Percentiles rank a stretch among this genome's conserved stretches.
Evolutionary conservation across 805 yeast genomes (phyloP).

Genomic region (Ogataea paraovalis): DNA sequence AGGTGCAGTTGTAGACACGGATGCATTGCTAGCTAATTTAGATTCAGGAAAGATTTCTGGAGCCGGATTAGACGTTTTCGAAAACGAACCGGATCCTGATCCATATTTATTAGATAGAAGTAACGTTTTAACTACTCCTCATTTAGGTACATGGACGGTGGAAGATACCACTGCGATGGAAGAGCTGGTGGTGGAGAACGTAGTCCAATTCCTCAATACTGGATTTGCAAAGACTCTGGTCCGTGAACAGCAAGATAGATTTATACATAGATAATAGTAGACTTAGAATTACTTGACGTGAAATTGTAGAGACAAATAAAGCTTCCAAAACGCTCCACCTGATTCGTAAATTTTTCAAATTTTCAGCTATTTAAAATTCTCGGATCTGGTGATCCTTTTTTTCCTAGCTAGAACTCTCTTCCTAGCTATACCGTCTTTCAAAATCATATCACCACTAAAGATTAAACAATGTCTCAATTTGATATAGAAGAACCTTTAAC

Average conservation of each 20-base stretch:
- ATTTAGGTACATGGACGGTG: background rate
- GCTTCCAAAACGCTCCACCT: no score
- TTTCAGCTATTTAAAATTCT: no score
- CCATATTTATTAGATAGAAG: background rate
- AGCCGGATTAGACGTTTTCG: background rate
- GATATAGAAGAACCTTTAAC: slow-evolving; percentile 71
- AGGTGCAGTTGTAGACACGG: background rate
- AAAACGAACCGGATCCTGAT: background rate
- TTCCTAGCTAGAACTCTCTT: background rate
- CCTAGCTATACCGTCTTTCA: background rate
- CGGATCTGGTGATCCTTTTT: no score
- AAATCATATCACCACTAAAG: no score
- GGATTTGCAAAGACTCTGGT: background rate
- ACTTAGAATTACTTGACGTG: no score
- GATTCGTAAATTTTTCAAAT: no score
- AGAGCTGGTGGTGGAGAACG: background rate
- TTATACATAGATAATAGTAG: background rate
- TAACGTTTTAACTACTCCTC: background rate
- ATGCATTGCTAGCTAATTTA: background rate
- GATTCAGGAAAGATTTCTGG: background rate
- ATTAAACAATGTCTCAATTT: slow-evolving; percentile 15
- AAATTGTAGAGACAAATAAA: no score
- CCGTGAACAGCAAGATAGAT: background rate
- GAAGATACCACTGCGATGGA: background rate
- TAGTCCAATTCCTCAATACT: background rate